A percentile compares a stretch with the other conserved stretches of the same genome.
phyloP scores from a whole-genome alignment of 169 alveolate species.

The Eimeria sp. region DNA sequence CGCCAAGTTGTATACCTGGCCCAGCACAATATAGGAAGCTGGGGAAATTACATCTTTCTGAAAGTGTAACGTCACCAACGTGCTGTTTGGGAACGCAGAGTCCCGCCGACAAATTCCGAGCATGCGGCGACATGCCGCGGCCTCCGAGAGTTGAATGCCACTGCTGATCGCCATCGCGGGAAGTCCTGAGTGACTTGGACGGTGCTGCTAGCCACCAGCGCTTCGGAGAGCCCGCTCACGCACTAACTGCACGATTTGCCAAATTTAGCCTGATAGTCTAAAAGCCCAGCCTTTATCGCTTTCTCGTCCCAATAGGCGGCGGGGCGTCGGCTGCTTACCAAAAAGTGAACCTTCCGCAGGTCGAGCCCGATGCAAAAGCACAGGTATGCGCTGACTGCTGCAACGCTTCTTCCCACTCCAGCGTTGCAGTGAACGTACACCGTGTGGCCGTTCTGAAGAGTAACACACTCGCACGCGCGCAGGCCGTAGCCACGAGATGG shows the following conservation, averaged over 20 bases:
- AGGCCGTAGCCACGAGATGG: neutral
- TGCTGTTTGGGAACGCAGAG: neutral
- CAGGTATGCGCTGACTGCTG: slow-evolving; percentile 80
- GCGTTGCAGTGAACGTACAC: slow-evolving; percentile 84
- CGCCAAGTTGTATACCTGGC: neutral
- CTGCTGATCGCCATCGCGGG: too few species aligned
- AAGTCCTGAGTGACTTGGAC: neutral
- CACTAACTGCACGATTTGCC: slow-evolving; percentile 22
- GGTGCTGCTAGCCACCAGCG: neutral
- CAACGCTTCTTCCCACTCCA: slow-evolving; percentile 83
- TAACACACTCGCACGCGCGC: neutral
- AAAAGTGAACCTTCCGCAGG: slow-evolving; percentile 61
- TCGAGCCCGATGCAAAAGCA: slow-evolving; percentile 78
- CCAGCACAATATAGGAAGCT: neutral
- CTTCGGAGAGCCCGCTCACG: neutral
- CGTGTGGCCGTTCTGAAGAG: slow-evolving; percentile 74
- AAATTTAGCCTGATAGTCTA: slow-evolving; percentile 69
- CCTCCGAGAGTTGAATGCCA: neutral
- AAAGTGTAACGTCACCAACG: neutral
- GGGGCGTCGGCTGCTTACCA: slow-evolving; percentile 76
- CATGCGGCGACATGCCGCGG: neutral
- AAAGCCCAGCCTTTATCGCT: slow-evolving; percentile 77
- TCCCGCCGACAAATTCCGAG: neutral
- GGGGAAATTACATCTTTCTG: neutral
- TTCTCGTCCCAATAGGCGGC: slow-evolving; percentile 83